Evolutionary conservation across 2,329 filamentous ascomycete species (phyloP).

Genomic region (Claviceps arundinis): DNA sequence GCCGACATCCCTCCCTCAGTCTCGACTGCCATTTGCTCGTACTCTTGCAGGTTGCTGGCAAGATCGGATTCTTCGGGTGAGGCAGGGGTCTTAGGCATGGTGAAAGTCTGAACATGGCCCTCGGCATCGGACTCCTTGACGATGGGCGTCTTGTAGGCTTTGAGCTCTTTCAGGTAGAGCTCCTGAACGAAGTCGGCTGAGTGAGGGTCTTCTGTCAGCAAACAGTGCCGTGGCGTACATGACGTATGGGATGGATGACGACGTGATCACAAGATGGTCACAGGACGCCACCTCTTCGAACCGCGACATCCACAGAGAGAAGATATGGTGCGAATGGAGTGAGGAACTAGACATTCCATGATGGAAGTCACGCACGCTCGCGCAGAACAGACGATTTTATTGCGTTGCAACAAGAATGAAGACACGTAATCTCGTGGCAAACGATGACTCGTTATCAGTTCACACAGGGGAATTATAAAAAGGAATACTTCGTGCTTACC

Average conservation of each 20-base stretch:
- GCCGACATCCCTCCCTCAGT: slow-evolving; percentile 79
- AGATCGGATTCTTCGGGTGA: slow-evolving; percentile 93
- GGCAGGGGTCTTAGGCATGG: slow-evolving; percentile 62
- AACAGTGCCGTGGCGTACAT: not conserved
- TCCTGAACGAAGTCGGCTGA: slow-evolving; percentile 95
- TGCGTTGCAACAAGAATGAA: not conserved
- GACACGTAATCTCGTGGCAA: not conserved
- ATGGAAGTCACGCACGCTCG: not conserved
- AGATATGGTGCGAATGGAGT: not conserved
- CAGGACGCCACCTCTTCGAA: not conserved
- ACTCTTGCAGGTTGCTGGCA: slow-evolving; percentile 80
- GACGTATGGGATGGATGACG: not conserved
- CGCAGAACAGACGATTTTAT: not conserved
- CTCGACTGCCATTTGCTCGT: slow-evolving; percentile 89
- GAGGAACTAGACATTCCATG: not conserved
- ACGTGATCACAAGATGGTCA: not conserved
- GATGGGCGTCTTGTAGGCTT: slow-evolving; percentile 77
- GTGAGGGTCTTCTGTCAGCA: not conserved
- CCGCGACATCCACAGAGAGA: not conserved
- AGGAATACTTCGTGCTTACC: slow-evolving; percentile 31
- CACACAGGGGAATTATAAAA: not conserved
- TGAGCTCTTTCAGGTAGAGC: slow-evolving; percentile 91
- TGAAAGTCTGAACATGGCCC: slow-evolving; percentile 83
- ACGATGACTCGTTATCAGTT: not conserved
- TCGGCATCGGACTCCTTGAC: slow-evolving; percentile 79